These are phyloP conservation scores for Xenosphaeropsis pyriputrescens DNA, from an alignment of 2,329 filamentous ascomycete species.

Conservation along the genomic window DNA sequence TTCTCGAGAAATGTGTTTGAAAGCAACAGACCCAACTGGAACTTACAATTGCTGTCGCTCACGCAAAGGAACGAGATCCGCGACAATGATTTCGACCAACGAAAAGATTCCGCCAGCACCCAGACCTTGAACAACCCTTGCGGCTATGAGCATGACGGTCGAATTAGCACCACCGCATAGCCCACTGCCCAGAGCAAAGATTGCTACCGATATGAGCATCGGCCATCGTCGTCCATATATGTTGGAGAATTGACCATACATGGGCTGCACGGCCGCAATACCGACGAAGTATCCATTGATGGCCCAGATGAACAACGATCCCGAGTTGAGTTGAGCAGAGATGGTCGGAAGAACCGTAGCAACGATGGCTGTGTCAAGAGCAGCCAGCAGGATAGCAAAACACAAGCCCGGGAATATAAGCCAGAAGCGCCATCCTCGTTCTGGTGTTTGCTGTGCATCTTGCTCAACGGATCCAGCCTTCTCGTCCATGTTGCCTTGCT, in stretches of 20 bases:
- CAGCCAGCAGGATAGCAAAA: constrained; percentile 8
- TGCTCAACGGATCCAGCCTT: no score
- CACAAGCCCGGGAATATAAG: constrained; percentile 3
- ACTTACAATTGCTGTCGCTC: constrained; percentile 30
- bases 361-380: constrained; percentile 18
- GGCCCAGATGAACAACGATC: constrained; percentile 28
- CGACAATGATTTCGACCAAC: constrained; percentile 31
- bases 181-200: background rate
- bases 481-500: no score
- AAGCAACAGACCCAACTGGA: no score
- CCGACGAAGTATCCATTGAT: constrained; percentile 22
- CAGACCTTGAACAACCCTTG: constrained; percentile 36
- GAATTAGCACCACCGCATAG: background rate
- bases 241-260: constrained; percentile 33
- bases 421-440: constrained; percentile 5
- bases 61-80: constrained; percentile 31
- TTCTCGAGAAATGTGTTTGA: no score
- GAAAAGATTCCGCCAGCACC: constrained; percentile 29
- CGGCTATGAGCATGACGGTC: constrained; percentile 26
- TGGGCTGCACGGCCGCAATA: constrained; percentile 28
- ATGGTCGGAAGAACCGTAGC: constrained; percentile 22
- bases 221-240: constrained; percentile 34
- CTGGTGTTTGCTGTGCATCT: no score
- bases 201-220: constrained; percentile 17
- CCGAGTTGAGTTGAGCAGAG: constrained; percentile 22